phyloP scores from a whole-genome alignment of 2,329 filamentous ascomycete species.

The Xylariales sp. region DNA sequence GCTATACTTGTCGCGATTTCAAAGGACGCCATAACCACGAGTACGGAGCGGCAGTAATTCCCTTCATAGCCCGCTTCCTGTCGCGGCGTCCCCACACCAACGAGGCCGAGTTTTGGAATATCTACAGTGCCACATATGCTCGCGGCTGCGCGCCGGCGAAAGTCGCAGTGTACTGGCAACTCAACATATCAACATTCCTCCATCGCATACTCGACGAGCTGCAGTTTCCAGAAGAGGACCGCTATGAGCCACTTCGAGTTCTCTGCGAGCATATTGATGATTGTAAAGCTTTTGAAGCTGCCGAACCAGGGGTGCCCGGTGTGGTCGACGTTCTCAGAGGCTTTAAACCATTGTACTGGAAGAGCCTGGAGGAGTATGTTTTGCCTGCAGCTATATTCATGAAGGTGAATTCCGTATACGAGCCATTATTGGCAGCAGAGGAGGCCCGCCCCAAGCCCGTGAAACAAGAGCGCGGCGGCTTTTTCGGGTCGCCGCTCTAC shows the following conservation, averaged over 20 bases:
- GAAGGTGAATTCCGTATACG: background rate
- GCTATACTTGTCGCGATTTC: background rate
- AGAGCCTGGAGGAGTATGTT: background rate
- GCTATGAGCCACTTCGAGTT: background rate
- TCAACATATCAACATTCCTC: background rate
- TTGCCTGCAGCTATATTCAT: background rate
- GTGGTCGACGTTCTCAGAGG: background rate
- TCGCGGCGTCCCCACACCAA: background rate
- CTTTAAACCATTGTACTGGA: background rate
- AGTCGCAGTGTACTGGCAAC: background rate
- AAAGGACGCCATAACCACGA: background rate
- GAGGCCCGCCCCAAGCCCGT: too few species aligned
- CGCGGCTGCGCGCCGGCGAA: background rate
- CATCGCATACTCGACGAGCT: background rate
- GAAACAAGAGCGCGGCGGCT: too few species aligned
- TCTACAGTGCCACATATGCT: background rate
- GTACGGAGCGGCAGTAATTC: background rate
- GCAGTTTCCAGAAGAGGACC: background rate
- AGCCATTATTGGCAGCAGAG: background rate
- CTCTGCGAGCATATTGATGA: background rate
- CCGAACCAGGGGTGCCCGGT: background rate
- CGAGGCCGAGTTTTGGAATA: background rate
- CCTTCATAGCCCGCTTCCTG: background rate
- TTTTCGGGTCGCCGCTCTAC: background rate
- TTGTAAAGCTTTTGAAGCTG: background rate